phyloP scores from a whole-genome alignment of 2,329 filamentous ascomycete genomes.

The Parastagonospora nodorum region DNA sequence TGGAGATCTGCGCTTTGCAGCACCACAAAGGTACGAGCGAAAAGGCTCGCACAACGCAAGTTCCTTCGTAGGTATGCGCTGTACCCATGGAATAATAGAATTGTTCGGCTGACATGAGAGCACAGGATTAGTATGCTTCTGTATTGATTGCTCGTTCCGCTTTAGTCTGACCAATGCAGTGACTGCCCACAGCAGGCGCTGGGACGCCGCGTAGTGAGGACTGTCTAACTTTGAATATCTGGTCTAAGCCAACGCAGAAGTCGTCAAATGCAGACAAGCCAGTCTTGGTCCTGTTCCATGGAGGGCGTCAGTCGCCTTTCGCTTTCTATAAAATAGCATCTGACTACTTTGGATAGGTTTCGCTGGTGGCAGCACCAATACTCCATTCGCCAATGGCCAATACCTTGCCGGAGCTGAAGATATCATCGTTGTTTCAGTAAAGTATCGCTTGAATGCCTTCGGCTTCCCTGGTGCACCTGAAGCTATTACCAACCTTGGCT shows the following conservation, averaged over 20 bases:
- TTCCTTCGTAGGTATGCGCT: slow-evolving; percentile 13
- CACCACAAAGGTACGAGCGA: slow-evolving; percentile 22
- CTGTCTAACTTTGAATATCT: slow-evolving; percentile 39
- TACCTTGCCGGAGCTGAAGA: slow-evolving; percentile 44
- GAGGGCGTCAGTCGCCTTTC: slow-evolving; percentile 40
- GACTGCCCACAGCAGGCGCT: slow-evolving; percentile 21
- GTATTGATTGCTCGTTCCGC: background rate
- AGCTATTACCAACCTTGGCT: slow-evolving; percentile 52
- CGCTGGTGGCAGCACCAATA: slow-evolving; percentile 41
- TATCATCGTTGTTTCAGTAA: slow-evolving; percentile 51
- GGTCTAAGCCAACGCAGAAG: slow-evolving; percentile 31
- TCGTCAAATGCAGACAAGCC: slow-evolving; percentile 32
- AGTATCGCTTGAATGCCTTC: slow-evolving; percentile 45
- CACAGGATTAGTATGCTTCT: slow-evolving; percentile 16
- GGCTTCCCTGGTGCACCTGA: slow-evolving; percentile 40
- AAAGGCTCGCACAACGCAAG: slow-evolving; percentile 12
- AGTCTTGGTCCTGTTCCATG: slow-evolving; percentile 51
- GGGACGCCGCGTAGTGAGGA: slow-evolving; percentile 32
- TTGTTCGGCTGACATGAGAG: background rate
- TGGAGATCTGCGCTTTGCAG: slow-evolving; percentile 36
- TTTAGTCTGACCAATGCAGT: slow-evolving; percentile 10
- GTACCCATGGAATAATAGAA: background rate
- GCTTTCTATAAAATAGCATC: background rate
- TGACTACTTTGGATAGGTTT: slow-evolving; percentile 30
- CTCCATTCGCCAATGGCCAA: slow-evolving; percentile 46